Evolutionary conservation across 148 eudicot species (phyloP).

Genomic region (Pouteria glomerata): DNA sequence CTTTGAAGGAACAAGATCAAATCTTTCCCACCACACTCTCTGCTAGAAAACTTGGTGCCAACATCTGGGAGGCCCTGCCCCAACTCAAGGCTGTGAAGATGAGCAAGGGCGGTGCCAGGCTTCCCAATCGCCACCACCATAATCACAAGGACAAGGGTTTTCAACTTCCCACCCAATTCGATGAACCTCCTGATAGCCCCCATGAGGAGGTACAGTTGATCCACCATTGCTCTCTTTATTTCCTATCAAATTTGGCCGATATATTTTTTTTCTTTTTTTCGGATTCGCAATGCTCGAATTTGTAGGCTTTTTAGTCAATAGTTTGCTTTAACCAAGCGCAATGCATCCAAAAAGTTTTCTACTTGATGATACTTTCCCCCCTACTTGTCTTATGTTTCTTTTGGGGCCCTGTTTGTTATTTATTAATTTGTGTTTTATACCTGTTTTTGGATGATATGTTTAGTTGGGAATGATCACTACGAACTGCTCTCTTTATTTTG

Average conservation of each 20-base stretch:
- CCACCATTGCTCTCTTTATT: not conserved
- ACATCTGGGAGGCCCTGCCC: constrained; percentile 63
- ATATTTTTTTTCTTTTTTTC: not conserved
- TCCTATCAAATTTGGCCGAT: not conserved
- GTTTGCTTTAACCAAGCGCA: not conserved
- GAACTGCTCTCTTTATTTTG: too few relatives aligned
- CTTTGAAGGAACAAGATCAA: constrained; percentile 17
- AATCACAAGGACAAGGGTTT: constrained; percentile 26
- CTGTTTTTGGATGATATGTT: not conserved
- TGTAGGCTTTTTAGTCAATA: not conserved
- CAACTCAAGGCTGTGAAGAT: constrained; percentile 31
- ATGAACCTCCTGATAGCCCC: constrained; percentile 18
- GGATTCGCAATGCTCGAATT: not conserved
- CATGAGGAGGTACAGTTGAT: constrained; percentile 35
- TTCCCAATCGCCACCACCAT: constrained; percentile 10
- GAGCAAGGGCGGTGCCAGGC: constrained; percentile 25
- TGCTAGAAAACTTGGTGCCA: constrained; percentile 77
- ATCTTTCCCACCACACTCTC: constrained; percentile 24
- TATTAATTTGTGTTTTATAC: not conserved
- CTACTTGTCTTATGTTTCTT: not conserved
- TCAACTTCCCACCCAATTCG: constrained; percentile 23
- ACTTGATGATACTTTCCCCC: not conserved
- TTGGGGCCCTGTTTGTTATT: not conserved
- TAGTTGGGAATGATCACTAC: not conserved
- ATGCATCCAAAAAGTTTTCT: not conserved